phyloP scores from a whole-genome alignment of 2,329 filamentous ascomycete species.

The Hypoxylon sp. region DNA sequence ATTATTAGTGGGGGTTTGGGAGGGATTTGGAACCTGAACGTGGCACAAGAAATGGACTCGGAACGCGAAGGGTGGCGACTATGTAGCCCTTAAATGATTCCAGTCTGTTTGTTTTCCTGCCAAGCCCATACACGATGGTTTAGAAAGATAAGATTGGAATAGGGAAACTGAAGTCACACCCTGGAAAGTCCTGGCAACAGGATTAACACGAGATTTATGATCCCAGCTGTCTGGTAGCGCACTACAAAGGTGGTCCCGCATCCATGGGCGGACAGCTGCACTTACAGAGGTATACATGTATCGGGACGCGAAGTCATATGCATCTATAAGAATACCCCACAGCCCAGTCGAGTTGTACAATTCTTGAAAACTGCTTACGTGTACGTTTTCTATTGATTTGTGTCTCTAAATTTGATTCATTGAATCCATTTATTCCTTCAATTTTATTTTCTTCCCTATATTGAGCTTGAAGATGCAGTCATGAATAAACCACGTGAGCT shows the following conservation, averaged over 20 bases:
- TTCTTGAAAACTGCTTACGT: background rate
- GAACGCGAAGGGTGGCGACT: slow-evolving; percentile 3
- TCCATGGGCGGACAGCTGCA: slow-evolving; percentile 18
- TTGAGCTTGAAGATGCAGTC: background rate
- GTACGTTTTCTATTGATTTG: background rate
- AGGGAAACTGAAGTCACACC: slow-evolving; percentile 8
- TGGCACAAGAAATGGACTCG: background rate
- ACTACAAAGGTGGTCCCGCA: slow-evolving; percentile 5
- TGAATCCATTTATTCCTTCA: background rate
- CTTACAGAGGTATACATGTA: too few relatives aligned
- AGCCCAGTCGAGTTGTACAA: background rate
- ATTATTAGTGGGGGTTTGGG: slow-evolving; percentile 31
- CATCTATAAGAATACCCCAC: too few relatives aligned
- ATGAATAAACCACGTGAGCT: background rate
- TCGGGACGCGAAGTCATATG: too few relatives aligned
- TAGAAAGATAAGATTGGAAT: background rate
- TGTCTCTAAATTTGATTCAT: background rate
- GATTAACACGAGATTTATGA: slow-evolving; percentile 6
- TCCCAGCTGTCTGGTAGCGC: slow-evolving; percentile 11
- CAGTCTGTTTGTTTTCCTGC: background rate
- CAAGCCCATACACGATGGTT: background rate
- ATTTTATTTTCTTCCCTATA: background rate
- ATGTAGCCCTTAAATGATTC: slow-evolving; percentile 1
- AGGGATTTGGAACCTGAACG: background rate
- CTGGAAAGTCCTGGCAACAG: slow-evolving; percentile 8